Base-by-base conservation (phyloP, 2,329 filamentous ascomycete species). In the Cordyceps militaris region DNA sequence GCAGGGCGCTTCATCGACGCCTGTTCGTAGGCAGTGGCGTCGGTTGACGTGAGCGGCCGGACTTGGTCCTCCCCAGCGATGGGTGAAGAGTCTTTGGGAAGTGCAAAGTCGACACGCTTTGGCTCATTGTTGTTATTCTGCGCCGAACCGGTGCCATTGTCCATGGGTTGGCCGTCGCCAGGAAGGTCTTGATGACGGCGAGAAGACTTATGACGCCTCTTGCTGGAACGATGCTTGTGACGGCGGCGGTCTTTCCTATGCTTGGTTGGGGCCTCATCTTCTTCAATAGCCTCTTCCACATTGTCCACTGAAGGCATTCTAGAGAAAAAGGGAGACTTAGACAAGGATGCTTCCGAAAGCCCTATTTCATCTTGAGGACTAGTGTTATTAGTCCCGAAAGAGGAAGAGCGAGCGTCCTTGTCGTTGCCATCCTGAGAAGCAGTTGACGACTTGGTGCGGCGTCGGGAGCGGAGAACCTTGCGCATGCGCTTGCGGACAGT, bases 401-500 rank as follows among this genome's bases (percentile, higher is more conserved):
- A 80, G 0, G 75, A 71, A 6, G 73, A 72, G 4, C 73, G 71
- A 11, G 69, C 73, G 8, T 62, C 63, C 32, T 65, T 67, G 5
- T 72, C 68, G 32, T 60, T 61, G 14, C 79, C 83, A 14, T 89
- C 87, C 60, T 82, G 82, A 24, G 86, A 91, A 65, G 84, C 84
- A 34, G 81, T 77, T 2, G 87, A 93, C 0, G 88, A 92, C 77
- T 93, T 95, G 71, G 89, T 85, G 62, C 83, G 85, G 66, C 83
- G 83, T 55, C 86, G 80, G 48, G 81, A 78, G 59, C 85, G 86
- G 65, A 96, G 86, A 24, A 87, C 88, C 63, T 87, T 81, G 71
- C 85, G 90, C 70, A 95, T 83, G 57, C 84, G 84, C 67, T 87
- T 89, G 2, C 87, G 84, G 14, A 90, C 88, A 1, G 86, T 91